These are phyloP conservation scores for Talaromyces sp. DNA, from an alignment of 2,329 filamentous ascomycete species.

Conservation along the genomic window DNA sequence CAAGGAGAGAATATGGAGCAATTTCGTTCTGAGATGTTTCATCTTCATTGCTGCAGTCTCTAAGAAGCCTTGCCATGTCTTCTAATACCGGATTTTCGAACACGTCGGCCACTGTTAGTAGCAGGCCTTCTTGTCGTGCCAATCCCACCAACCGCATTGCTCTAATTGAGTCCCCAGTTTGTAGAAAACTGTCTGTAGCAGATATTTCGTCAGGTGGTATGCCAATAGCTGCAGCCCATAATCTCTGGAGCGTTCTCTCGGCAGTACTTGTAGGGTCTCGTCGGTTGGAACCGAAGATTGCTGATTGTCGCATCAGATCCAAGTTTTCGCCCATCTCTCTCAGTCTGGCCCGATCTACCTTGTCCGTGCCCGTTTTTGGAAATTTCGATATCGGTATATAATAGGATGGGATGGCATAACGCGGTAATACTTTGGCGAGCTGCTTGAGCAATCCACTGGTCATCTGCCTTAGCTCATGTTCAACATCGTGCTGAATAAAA, in stretches of 20 bases:
- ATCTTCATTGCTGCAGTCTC: constrained; percentile 18
- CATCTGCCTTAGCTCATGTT: neutral
- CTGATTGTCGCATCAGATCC: neutral
- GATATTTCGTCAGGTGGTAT: constrained; percentile 35
- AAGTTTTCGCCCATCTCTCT: neutral
- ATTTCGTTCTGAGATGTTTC: neutral
- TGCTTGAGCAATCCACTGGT: neutral
- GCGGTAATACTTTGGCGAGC: constrained; percentile 11
- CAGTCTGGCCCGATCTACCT: constrained; percentile 6
- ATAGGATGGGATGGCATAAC: constrained; percentile 19
- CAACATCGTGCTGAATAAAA: constrained; percentile 3
- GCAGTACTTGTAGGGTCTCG: neutral
- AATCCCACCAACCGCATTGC: constrained; percentile 31
- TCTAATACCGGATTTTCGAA: constrained; percentile 30
- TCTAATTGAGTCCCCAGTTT: constrained; percentile 31
- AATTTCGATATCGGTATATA: constrained; percentile 18
- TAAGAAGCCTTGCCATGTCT: constrained; percentile 52
- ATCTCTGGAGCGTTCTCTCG: constrained; percentile 8
- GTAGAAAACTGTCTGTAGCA: constrained; percentile 30
- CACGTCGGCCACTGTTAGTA: constrained; percentile 28
- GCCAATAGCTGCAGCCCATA: constrained; percentile 30
- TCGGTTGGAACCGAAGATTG: neutral
- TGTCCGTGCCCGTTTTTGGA: constrained; percentile 14
- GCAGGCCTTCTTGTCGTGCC: constrained; percentile 23
- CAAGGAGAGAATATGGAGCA: neutral